Evolutionary conservation across 306 rosid genomes (phyloP), one percentile per base, ranked within the genome.

Genomic region (Begonia loranthoides): DNA sequence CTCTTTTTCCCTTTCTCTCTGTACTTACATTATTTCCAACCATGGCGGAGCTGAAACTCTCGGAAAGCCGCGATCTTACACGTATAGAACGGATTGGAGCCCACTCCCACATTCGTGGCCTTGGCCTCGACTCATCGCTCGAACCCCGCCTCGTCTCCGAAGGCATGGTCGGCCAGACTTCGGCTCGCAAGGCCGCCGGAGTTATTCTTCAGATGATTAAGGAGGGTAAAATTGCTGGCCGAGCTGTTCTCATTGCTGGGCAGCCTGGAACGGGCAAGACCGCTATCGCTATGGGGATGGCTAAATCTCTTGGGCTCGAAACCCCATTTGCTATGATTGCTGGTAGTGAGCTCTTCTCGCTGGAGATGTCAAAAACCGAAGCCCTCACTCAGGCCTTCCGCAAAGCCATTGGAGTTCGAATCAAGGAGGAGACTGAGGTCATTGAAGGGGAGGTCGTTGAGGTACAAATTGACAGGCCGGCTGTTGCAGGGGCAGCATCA

Each of bases 281-380:
- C 21, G 99, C 99, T 60, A 90, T 90, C 24, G 99, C 95, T 6
- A 90, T 90, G 99, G 99, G 99, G n/a, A 80, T 86, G 95, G 99
- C 99, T 5, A 90, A 86, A 74, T 90, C 99, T 21, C 79, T 90
- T 5, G 99, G 99, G 24, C 78, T 86, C 1, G 96, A 90, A 41
- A 80, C 99, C 1, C 99, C 99, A 2, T 90, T 90, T 34, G 99
- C 99, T 2, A 90, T 90, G 99, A 60, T 90, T 1, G 94, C 95
- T 3, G 99, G 87, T 0, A 90, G 99, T 54, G 99, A 90, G 79
- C 83, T 90, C 21, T 90, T 90, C 63, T 90, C 99, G 0, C 88
- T 90, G 0, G 99, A 90, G 64, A 90, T 90, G 99, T 78, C 88
- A 1, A 90, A 83, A 54, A 90, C 99, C 0, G 99, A 90, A 49